These are phyloP conservation scores for Hanseniaspora gamundiae DNA, from an alignment of 1,139 yeast species.

Conservation along the genomic window DNA sequence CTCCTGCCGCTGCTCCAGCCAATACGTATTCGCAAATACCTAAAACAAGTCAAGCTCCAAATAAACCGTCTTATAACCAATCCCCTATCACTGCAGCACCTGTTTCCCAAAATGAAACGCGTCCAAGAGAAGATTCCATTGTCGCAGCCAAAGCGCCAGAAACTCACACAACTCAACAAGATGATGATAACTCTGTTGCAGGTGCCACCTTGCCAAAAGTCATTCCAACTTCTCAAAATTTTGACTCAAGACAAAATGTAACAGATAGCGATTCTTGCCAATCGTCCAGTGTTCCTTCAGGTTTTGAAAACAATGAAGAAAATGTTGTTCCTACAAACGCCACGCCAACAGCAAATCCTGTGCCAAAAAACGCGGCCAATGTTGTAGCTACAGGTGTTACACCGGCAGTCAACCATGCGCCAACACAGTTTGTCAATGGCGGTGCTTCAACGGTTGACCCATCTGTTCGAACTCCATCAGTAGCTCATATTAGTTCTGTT, in stretches of 20 bases:
- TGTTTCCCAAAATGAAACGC: not conserved
- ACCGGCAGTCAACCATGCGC: too few relatives aligned
- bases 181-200: slow-evolving; percentile 13
- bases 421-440: too few relatives aligned
- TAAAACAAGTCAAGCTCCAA: not conserved
- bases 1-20: not conserved
- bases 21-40: not conserved
- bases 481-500: too few relatives aligned
- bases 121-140: not conserved
- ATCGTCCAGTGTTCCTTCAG: not conserved
- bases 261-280: not conserved
- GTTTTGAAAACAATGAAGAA: not conserved
- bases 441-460: too few relatives aligned
- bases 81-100: not conserved
- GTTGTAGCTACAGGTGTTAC: too few relatives aligned
- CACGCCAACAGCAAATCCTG: too few relatives aligned
- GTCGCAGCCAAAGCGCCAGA: not conserved
- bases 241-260: slow-evolving; percentile 14
- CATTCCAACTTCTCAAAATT: slow-evolving; percentile 25
- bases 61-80: not conserved
- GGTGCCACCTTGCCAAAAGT: slow-evolving; percentile 26
- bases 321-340: not conserved
- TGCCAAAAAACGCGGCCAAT: too few relatives aligned
- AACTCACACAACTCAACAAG: not conserved
- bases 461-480: too few relatives aligned